Percentiles rank a stretch among this genome's conserved stretches.
Conservation (phyloP, 306 rosid species). For the Carpinus fangiana region DNA sequence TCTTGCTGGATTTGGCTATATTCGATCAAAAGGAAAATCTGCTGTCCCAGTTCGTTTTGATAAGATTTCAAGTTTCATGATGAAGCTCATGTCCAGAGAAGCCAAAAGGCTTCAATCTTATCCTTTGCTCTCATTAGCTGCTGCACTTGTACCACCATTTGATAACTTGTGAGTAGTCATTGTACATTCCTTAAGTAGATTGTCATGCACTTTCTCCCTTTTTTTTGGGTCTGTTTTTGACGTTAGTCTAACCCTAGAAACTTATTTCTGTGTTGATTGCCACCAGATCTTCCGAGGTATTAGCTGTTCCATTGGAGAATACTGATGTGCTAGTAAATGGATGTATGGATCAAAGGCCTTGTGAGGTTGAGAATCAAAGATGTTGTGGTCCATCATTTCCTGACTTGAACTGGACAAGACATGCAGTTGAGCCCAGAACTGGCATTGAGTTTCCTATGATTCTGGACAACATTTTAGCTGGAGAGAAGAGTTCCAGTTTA, state of each 20-base stretch:
- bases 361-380: slow-evolving; percentile 57
- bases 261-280: slow-evolving; percentile 24
- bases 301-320: slow-evolving; percentile 55
- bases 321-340: slow-evolving; percentile 46
- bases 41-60: slow-evolving; percentile 33
- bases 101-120: slow-evolving; percentile 49
- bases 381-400: slow-evolving; percentile 45
- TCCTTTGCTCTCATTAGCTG: slow-evolving; percentile 64
- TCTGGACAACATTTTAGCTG: slow-evolving; percentile 49
- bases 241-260: slow-evolving; percentile 6
- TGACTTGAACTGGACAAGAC: slow-evolving; percentile 52
- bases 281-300: slow-evolving; percentile 69
- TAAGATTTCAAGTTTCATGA: slow-evolving; percentile 51
- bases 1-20: slow-evolving; percentile 43
- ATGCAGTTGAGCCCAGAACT: slow-evolving; percentile 80
- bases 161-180: slow-evolving; percentile 66
- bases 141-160: slow-evolving; percentile 76
- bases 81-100: slow-evolving; percentile 54
- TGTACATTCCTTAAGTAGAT: slow-evolving; percentile 11
- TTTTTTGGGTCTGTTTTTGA: slow-evolving; percentile 6
- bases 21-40: slow-evolving; percentile 43
- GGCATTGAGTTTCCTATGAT: slow-evolving; percentile 87
- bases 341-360: slow-evolving; percentile 49
- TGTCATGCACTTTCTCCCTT: slow-evolving; percentile 19
- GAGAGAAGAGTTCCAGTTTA: slow-evolving; percentile 48